Conservation (phyloP, 208 protist genomes). For the Willaertia magna region DNA sequence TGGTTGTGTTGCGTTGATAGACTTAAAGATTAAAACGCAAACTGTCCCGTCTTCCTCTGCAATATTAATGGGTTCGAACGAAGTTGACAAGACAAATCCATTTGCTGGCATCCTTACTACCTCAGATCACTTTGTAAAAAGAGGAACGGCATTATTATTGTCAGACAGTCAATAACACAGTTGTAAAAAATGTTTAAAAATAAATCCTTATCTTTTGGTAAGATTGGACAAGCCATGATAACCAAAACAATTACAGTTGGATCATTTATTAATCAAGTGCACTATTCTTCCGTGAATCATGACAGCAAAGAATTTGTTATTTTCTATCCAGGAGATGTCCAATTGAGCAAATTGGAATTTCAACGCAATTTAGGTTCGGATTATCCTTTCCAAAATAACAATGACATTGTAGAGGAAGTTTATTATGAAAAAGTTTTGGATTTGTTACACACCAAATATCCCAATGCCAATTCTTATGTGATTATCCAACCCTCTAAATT, state of each 20-base stretch:
- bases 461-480: neutral
- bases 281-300: neutral
- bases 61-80: neutral
- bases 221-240: no score
- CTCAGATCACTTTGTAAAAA: conserved; percentile 88
- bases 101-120: conserved; percentile 25
- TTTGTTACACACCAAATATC: neutral
- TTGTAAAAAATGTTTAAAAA: no score
- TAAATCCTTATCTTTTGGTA: no score
- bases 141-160: conserved; percentile 88
- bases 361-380: neutral
- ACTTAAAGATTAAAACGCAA: conserved; percentile 68
- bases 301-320: neutral
- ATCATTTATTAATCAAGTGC: no score
- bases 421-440: neutral
- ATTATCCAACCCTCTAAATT: neutral
- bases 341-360: neutral
- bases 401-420: neutral
- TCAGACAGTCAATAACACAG: conserved; percentile 65
- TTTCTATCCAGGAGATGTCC: neutral
- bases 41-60: neutral
- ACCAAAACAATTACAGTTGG: no score
- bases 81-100: neutral
- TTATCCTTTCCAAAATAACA: neutral
- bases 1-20: conserved; percentile 84